Percentiles rank a stretch among this genome's conserved stretches.
These are phyloP conservation scores for Lasiosphaeris hirsuta DNA, from an alignment of 495 filamentous ascomycete genomes.

Conservation along the genomic window DNA sequence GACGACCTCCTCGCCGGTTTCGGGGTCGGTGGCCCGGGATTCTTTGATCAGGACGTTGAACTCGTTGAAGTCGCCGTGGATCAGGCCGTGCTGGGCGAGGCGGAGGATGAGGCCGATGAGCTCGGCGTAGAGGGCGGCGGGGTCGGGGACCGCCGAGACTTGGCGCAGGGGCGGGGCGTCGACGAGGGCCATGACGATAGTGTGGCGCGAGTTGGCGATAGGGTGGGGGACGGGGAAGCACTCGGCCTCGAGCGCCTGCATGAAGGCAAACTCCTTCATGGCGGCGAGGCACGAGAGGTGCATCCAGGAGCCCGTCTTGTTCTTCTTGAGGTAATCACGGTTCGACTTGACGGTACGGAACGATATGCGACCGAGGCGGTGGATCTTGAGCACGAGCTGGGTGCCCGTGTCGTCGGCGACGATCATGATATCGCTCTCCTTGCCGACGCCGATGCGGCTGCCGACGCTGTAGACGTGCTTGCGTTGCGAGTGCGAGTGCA, in stretches of 20 bases:
- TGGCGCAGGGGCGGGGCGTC: conserved; percentile 88
- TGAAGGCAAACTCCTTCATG: conserved; percentile 88
- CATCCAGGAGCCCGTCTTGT: conserved; percentile 80
- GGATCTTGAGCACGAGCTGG: conserved; percentile 81
- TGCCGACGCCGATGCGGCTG: conserved; percentile 92
- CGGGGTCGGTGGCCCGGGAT: conserved; percentile 37
- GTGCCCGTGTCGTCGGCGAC: conserved; percentile 65
- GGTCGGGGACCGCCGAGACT: conserved; percentile 72
- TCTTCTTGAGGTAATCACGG: conserved; percentile 88
- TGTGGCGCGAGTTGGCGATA: conserved; percentile 83
- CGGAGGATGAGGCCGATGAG: conserved; percentile 82
- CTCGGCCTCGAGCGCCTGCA: conserved; percentile 76
- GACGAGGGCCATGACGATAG: conserved; percentile 88
- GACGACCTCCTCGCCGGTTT: conserved; percentile 17
- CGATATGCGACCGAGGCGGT: conserved; percentile 91
- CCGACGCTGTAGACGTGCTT: conserved; percentile 84
- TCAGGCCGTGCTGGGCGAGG: conserved; percentile 83
- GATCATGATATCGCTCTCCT: conserved; percentile 94
- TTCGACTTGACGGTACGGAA: conserved; percentile 95
- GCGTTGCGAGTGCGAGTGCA: conserved; percentile 79
- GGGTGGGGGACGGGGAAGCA: conserved; percentile 88
- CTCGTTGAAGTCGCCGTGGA: conserved; percentile 99
- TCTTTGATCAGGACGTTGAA: conserved; percentile 97
- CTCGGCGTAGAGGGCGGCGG: conserved; percentile 77
- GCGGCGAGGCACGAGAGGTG: conserved; percentile 92